Conservation (phyloP, 1,284 basidiomycete genomes). For the Malassezia furfur region DNA sequence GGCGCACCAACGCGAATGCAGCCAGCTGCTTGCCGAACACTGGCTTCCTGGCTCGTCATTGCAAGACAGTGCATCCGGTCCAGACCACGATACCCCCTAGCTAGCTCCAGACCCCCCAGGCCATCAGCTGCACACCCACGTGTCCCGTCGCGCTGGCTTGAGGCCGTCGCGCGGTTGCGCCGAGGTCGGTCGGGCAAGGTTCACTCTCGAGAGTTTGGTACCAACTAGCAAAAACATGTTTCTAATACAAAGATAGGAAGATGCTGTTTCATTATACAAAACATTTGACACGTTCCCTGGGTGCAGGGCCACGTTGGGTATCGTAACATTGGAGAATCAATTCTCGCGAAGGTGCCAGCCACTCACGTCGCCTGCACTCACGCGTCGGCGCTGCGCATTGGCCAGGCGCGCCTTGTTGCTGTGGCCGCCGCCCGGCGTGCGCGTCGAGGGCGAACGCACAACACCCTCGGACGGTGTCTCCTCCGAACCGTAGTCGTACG, state of each 20-base stretch:
- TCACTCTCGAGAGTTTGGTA: too few species aligned
- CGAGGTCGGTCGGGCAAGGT: too few species aligned
- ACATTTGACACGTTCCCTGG: too few species aligned
- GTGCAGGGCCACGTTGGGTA: not conserved
- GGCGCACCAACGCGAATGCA: slow-evolving; percentile 1
- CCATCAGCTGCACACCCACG: too few species aligned
- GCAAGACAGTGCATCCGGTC: too few species aligned
- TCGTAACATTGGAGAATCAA: not conserved
- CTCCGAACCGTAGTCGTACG: not conserved
- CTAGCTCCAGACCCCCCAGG: too few species aligned
- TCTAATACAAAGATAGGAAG: too few species aligned
- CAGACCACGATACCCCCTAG: too few species aligned
- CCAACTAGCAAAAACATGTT: too few species aligned
- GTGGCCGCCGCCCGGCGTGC: not conserved
- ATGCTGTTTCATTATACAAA: too few species aligned
- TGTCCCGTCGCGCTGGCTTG: too few species aligned
- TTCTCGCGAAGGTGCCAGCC: slow-evolving; percentile 17
- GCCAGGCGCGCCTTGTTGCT: not conserved
- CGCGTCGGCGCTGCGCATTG: slow-evolving; percentile 3
- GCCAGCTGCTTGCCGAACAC: not conserved
- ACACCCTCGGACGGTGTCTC: not conserved
- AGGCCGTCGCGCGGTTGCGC: too few species aligned
- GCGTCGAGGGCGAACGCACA: not conserved
- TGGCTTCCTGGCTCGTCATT: slow-evolving; percentile 1
- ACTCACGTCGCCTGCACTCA: slow-evolving; percentile 7